These are phyloP conservation scores for Claviceps maximensis DNA, from an alignment of 2,329 filamentous ascomycete genomes.

Conservation along the genomic window DNA sequence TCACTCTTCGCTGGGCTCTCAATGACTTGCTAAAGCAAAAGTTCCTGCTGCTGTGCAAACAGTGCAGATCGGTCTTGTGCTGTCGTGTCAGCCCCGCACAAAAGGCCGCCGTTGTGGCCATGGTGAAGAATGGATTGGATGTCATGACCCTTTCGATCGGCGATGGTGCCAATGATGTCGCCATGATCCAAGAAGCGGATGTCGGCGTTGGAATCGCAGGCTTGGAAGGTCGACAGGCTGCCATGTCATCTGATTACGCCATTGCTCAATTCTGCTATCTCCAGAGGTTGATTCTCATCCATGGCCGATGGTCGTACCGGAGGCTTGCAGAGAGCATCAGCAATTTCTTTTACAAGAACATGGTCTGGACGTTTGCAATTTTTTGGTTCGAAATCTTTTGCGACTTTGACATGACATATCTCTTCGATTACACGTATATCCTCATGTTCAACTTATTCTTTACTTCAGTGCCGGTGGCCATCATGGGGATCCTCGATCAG, in stretches of 20 bases:
- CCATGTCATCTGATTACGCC: conserved; percentile 93
- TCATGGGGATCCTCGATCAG: conserved; percentile 95
- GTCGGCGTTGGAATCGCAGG: conserved; percentile 94
- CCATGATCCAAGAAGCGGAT: conserved; percentile 95
- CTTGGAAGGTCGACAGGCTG: conserved; percentile 81
- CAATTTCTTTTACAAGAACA: conserved; percentile 99
- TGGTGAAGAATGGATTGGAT: conserved; percentile 90
- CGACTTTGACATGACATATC: conserved; percentile 91
- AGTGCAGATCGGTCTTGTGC: conserved; percentile 91
- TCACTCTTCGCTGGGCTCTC: conserved; percentile 79
- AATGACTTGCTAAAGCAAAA: conserved; percentile 75
- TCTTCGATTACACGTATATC: conserved; percentile 97
- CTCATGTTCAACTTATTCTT: conserved; percentile 94
- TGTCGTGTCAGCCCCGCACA: conserved; percentile 95
- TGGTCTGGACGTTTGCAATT: conserved; percentile 91
- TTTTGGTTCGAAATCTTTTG: conserved; percentile 97
- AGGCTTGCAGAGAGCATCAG: conserved; percentile 84
- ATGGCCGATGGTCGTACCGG: conserved; percentile 93
- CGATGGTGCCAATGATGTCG: conserved; percentile 90
- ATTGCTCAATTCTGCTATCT: conserved; percentile 90
- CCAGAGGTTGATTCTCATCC: conserved; percentile 72
- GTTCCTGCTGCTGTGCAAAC: conserved; percentile 89
- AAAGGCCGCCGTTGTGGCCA: conserved; percentile 89
- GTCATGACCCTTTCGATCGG: conserved; percentile 93
- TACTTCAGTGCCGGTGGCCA: conserved; percentile 84